Conservation (phyloP, 139 green algal species). For the Tetradesmus lagerheimii region DNA sequence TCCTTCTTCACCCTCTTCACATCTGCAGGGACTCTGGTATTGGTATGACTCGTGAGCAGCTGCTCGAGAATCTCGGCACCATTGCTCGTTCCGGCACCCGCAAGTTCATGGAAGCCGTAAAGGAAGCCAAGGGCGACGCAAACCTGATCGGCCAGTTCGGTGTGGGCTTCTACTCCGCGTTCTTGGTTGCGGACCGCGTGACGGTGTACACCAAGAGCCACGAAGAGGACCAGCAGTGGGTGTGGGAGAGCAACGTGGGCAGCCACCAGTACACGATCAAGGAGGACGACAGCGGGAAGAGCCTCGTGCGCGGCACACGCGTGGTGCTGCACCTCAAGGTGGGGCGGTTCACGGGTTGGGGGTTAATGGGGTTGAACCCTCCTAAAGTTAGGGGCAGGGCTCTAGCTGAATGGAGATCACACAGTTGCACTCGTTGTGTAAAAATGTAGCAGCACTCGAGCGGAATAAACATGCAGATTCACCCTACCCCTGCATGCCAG, state of each 20-base stretch:
- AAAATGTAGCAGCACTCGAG: too few species aligned
- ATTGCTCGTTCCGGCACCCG: conserved; percentile 96
- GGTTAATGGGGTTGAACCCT: too few species aligned
- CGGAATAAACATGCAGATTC: too few species aligned
- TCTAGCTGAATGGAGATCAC: too few species aligned
- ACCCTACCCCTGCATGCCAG: too few species aligned
- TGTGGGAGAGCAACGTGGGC: conserved; percentile 92
- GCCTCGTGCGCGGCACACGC: conserved; percentile 82
- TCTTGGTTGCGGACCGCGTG: conserved; percentile 93
- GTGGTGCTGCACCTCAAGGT: conserved; percentile 45
- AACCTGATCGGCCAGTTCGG: conserved; percentile 99
- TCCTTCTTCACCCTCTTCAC: not conserved
- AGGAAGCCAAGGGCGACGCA: conserved; percentile 82
- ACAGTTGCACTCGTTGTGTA: too few species aligned
- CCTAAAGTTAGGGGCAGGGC: conserved; percentile 44
- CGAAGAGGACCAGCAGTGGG: conserved; percentile 82
- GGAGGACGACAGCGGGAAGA: conserved; percentile 60
- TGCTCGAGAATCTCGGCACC: conserved; percentile 94
- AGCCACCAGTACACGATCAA: conserved; percentile 89
- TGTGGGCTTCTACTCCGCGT: conserved; percentile 99
- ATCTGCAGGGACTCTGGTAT: conserved; percentile 88
- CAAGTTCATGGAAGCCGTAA: conserved; percentile 98
- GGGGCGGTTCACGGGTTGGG: too few species aligned
- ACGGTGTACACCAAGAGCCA: conserved; percentile 88
- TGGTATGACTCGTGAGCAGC: conserved; percentile 95